Base-by-base conservation (phyloP, 1,139 yeast species). In the Candida sojae region DNA sequence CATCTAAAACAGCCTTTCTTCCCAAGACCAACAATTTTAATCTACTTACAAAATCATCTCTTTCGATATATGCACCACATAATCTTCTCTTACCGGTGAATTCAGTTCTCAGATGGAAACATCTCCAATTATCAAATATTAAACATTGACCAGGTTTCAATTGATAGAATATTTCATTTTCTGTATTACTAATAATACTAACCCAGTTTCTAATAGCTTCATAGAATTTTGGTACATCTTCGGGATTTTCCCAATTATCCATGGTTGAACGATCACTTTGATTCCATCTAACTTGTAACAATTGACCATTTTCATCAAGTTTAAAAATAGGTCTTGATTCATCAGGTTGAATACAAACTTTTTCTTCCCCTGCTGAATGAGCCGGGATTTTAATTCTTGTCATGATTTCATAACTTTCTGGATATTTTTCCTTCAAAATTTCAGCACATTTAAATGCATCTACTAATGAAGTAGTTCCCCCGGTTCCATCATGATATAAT, bases 111-210 rank as follows among this genome's bases (percentile, higher is more conserved):
- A 88, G 84, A 61, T 86, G 93, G 65, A 86, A 73, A 42, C 85
- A 84, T 56, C 93, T 67, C 92, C 92, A 86, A 63, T 86, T 86
- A 60, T 86, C 91, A 60, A 86, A 86, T 44, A 86, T 80, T 56
- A 86, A 67, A 47, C 85, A 82, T 57, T 82, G 84, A 2, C 91
- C 92, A 0, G 92, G 92, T 46, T 67, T 71, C 59, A 86, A 73
- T 57, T 77, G 84, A 62, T 83, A 71, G 54, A 77, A 75, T 37
- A 82, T 68, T 60, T 83, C 87, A 58, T 83, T 78, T 42, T 76
- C 78, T 8, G 70, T 65, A 45, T 77, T 72, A 50, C 77, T 73
- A 48, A 86, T 77, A 44, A 85, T 72, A 26, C 33, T 38, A n/a
- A 31, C 73, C 90, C 90, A 86, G 42, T 72, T 67, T 44, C 79